Evolutionary conservation across 2,329 filamentous ascomycete genomes (phyloP), one percentile per base, ranked within the genome.

Genomic region (Pseudogymnoascus sp.): DNA sequence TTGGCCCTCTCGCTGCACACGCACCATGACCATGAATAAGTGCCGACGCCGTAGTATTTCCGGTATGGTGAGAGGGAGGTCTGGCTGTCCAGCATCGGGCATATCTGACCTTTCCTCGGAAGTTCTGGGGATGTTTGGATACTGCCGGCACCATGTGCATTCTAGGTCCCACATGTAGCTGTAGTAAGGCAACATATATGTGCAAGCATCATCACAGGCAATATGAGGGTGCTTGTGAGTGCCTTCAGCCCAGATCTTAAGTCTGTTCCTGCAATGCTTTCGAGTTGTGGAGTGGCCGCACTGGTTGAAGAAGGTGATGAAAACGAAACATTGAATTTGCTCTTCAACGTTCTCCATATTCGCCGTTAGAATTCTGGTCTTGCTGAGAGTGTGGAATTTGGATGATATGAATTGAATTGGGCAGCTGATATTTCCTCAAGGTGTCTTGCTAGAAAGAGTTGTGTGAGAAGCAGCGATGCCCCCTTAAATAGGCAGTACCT

Each of bases 291-390:
- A 33, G 29, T 55, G 48, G 48, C 48, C 48, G 29, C 48, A 55
- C 29, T 55, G 33, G 48, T 55, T 29, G 48, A 55, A 55, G 29
- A 55, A 55, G 15, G 48, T 55, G 48, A 55, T 55, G 48, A 55
- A 55, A 7, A 55, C 10, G 48, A 55, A 55, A 12, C 48, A 55
- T 21, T 33, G n/a, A 55, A 33, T 5, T 15, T 55, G 48, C 7
- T 55, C 48, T 29, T 3, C 13, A 10, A 13, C 4, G 15, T 55
- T 21, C 48, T 9, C 10, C 29, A 21, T 33, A 13, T 55, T 55
- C 1, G 15, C 48, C 15, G 44, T 33, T 5, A 12, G 29, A 12
- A 4, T 21, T 9, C 8, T 55, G 29, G 33, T 55, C 9, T 55
- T 33, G 29, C 15, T 8, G 27, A 31, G 44, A 29, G 44, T 15